Evolutionary conservation across 768 basidiomycete genomes (phyloP).

Genomic region (Suillus spraguei): DNA sequence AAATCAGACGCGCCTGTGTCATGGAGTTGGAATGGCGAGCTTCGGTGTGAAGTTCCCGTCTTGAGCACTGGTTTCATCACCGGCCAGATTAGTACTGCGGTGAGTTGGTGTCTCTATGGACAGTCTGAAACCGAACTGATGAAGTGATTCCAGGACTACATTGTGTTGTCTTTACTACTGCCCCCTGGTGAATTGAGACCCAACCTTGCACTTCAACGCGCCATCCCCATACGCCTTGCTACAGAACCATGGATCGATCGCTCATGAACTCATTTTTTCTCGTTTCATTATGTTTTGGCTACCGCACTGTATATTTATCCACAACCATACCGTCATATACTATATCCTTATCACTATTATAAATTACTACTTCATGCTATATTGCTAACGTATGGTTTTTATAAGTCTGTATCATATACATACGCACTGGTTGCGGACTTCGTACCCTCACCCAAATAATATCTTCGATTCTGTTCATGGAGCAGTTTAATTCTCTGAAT

Average conservation of each 20-base stretch:
- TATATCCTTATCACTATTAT: conserved; percentile 9
- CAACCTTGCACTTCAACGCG: conserved; percentile 42
- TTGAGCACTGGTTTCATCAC: conserved; percentile 53
- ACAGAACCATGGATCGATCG: conserved; percentile 54
- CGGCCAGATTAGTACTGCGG: conserved; percentile 51
- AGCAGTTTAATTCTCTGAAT: neutral
- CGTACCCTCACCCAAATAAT: too few relatives aligned
- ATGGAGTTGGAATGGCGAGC: conserved; percentile 66
- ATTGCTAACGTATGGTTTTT: neutral
- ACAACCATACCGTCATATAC: neutral
- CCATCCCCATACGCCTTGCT: conserved; percentile 62
- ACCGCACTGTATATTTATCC: conserved; percentile 2
- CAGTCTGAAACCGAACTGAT: neutral
- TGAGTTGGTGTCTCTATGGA: conserved; percentile 25
- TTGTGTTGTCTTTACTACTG: conserved; percentile 50
- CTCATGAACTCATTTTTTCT: conserved; percentile 18
- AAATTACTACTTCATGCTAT: neutral
- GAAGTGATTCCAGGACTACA: conserved; percentile 52
- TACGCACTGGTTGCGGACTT: too few relatives aligned
- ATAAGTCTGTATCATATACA: neutral
- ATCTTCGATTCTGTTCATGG: neutral
- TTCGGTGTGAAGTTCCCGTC: conserved; percentile 42
- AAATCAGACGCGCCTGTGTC: conserved; percentile 34
- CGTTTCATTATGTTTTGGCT: neutral
- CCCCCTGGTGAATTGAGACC: conserved; percentile 36